Conservation (phyloP, 805 yeast genomes). For the Wickerhamiella spandovensis region DNA sequence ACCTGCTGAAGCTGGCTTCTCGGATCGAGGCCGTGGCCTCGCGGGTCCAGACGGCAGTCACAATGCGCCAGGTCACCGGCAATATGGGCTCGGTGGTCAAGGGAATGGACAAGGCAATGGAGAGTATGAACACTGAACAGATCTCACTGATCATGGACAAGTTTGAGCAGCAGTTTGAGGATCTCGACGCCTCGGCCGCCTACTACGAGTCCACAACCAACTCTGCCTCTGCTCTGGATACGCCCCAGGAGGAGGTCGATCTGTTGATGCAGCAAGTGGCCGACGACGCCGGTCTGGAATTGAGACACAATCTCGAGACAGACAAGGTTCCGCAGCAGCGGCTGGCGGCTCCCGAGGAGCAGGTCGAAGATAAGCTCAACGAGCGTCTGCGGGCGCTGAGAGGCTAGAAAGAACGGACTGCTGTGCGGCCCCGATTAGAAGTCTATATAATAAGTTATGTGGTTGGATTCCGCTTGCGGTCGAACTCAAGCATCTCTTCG, state of each 20-base stretch:
- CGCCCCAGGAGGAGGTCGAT: slow-evolving; percentile 94
- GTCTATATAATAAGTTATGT: not conserved
- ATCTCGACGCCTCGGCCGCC: slow-evolving; percentile 82
- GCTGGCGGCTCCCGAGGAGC: slow-evolving; percentile 35
- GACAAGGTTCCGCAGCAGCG: slow-evolving; percentile 40
- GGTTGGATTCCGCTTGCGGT: not conserved
- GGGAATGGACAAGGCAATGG: slow-evolving; percentile 95
- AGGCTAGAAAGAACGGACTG: slow-evolving; percentile 19
- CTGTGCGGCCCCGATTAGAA: not conserved
- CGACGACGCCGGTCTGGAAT: slow-evolving; percentile 91
- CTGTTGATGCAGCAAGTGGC: slow-evolving; percentile 82
- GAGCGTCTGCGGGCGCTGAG: slow-evolving; percentile 83
- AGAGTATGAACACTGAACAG: slow-evolving; percentile 86
- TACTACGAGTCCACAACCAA: slow-evolving; percentile 87
- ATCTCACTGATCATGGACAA: slow-evolving; percentile 94
- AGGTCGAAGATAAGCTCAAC: slow-evolving; percentile 75
- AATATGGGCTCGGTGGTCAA: slow-evolving; percentile 86
- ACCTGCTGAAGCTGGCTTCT: slow-evolving; percentile 67
- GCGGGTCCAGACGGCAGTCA: slow-evolving; percentile 92
- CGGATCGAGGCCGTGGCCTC: slow-evolving; percentile 93
- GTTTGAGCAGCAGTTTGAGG: slow-evolving; percentile 92
- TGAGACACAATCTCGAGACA: slow-evolving; percentile 59
- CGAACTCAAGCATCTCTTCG: slow-evolving; percentile 12
- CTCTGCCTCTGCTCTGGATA: slow-evolving; percentile 72
- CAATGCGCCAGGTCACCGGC: slow-evolving; percentile 89